These are phyloP conservation scores for Exophiala xenobiotica DNA, from an alignment of 2,329 filamentous ascomycete species.

Conservation along the genomic window DNA sequence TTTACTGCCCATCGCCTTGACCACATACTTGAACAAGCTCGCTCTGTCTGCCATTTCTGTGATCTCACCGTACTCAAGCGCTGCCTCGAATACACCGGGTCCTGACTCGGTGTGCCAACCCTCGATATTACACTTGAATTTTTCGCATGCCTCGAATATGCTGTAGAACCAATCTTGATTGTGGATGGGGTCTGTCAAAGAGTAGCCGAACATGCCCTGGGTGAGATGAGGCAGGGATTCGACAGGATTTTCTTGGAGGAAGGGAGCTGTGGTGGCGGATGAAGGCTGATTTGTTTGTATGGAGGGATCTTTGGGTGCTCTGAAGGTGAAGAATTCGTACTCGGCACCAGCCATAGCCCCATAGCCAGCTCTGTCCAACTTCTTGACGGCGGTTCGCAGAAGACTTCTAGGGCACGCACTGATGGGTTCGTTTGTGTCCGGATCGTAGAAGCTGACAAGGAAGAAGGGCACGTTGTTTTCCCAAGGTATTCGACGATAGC, in stretches of 20 bases:
- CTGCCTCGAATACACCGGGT: constrained; percentile 90
- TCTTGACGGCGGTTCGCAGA: constrained; percentile 66
- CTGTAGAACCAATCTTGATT: constrained; percentile 93
- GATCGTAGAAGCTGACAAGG: constrained; percentile 78
- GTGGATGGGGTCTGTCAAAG: constrained; percentile 57
- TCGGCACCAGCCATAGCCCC: constrained; percentile 89
- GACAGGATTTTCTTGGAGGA: constrained; percentile 70
- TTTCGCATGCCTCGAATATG: constrained; percentile 74
- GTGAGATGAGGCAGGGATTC: constrained; percentile 75
- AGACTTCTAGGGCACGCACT: constrained; percentile 78
- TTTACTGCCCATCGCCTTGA: constrained; percentile 82
- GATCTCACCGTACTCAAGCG: constrained; percentile 86
- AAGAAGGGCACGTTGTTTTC: constrained; percentile 85
- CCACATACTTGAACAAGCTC: constrained; percentile 88
- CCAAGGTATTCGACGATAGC: constrained; percentile 85
- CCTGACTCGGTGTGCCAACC: constrained; percentile 96
- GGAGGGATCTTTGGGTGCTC: constrained; percentile 56
- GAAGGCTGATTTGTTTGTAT: constrained; percentile 54
- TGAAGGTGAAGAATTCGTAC: constrained; percentile 94
- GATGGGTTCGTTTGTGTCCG: constrained; percentile 69
- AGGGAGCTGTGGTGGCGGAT: constrained; percentile 69
- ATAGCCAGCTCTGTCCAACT: constrained; percentile 67
- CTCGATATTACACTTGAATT: constrained; percentile 79
- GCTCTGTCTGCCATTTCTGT: constrained; percentile 88
- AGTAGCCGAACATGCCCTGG: constrained; percentile 49